Percentiles rank a stretch among this genome's conserved stretches.
Evolutionary conservation across 2,329 filamentous ascomycete genomes (phyloP).

Genomic region (Ascocoryne sarcoides): DNA sequence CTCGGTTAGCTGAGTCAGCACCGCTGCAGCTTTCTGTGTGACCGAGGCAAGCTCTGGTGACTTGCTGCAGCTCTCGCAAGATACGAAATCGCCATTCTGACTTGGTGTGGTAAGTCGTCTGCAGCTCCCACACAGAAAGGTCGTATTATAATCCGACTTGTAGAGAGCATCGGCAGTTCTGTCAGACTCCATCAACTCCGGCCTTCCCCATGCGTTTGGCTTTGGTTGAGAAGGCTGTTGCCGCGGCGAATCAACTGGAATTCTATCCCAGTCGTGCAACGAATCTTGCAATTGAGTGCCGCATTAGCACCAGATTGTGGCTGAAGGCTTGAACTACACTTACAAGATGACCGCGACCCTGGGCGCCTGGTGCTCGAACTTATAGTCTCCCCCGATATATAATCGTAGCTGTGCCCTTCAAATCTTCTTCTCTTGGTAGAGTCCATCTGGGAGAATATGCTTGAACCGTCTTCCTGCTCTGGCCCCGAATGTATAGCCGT

Average conservation of each 20-base stretch:
- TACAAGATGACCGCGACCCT: conserved; percentile 12
- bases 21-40: conserved; percentile 19
- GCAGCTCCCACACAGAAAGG: conserved; percentile 19
- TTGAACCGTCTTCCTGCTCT: conserved; percentile 13
- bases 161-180: no score
- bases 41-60: conserved; percentile 18
- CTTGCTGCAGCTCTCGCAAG: conserved; percentile 18
- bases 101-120: conserved; percentile 14
- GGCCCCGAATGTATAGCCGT: conserved; percentile 9
- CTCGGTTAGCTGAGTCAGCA: conserved; percentile 23
- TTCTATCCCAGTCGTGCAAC: no score
- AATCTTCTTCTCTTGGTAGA: conserved; percentile 18
- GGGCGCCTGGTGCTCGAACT: conserved; percentile 12
- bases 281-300: no score
- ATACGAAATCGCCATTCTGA: conserved; percentile 10
- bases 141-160: no score
- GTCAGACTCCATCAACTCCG: no score
- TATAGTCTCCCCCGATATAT: conserved; percentile 8
- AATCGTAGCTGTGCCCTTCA: conserved; percentile 17
- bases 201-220: no score
- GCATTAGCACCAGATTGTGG: no score
- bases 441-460: conserved; percentile 12
- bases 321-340: no score
- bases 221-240: no score
- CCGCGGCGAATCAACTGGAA: no score